Evolutionary conservation across 495 filamentous ascomycete genomes (phyloP), one percentile per base, ranked within the genome.

Genomic region (Neurospora sp.): DNA sequence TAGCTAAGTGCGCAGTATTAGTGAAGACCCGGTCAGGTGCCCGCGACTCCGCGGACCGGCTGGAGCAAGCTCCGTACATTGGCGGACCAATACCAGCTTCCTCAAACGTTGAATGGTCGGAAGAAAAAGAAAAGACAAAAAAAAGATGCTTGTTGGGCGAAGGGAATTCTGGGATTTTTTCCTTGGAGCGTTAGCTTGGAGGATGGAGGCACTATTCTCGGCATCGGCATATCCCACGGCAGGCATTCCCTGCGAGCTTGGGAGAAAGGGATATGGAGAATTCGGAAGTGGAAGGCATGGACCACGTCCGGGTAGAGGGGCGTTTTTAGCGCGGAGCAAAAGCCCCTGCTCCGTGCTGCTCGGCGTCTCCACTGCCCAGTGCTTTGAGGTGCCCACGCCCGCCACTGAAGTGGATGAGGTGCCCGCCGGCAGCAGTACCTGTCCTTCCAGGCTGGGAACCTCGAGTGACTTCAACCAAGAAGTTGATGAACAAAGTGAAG

Each of bases 251-350:
- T 59, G 48, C 48, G 48, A 59, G 48, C 11, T 59, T 22, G n/a
- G 46, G 22, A 35, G 27, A 61, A 31, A 31, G 35, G 53, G 22
- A 61, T 5, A 65, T 35, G 53, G 14, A 35, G 53, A 65, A 61
- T 61, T 35, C 35, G 14, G 27, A 35, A 65, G 27, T 31, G 27
- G 53, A 61, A 35, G 53, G 27, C 53, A 61, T 61, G 53, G 53
- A 35, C 53, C 27, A 35, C 53, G 6, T 35, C 35, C 35, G 35
- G 35, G 35, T 37, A 31, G 53, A 65, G 53, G 53, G 53, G 53
- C 53, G 53, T 65, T 65, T 65, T 16, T 59, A 31, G 41, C 44
- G 69, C 73, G 73, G 73, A 74, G 73, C 73, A 74, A 71, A 71
- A 46, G 59, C 70, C 73, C 73, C 73, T 71, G 69, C 39, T 41